A percentile compares a stretch with the other conserved stretches of the same genome.
These are phyloP conservation scores for Luvunga scandens DNA, from an alignment of 345 rosid genomes.

Conservation along the genomic window DNA sequence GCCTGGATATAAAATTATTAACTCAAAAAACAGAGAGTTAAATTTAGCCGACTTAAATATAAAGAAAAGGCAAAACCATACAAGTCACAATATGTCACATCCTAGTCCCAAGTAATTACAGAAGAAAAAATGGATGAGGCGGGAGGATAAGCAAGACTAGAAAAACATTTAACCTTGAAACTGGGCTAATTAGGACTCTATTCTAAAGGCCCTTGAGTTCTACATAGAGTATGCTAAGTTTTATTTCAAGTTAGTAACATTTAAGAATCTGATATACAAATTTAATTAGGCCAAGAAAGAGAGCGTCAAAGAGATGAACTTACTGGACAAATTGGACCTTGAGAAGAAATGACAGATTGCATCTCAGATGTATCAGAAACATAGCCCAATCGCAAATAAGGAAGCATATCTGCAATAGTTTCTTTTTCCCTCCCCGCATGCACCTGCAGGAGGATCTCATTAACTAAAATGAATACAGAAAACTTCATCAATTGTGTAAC, in stretches of 20 bases:
- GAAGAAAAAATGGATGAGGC: not conserved
- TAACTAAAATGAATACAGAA: constrained; percentile 17
- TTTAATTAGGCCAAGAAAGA: not conserved
- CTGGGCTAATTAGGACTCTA: not conserved
- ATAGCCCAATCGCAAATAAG: constrained; percentile 84
- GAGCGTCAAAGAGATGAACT: constrained; percentile 25
- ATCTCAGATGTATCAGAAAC: constrained; percentile 89
- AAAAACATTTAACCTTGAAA: constrained; percentile 3
- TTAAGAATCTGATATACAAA: not conserved
- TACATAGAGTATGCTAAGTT: not conserved
- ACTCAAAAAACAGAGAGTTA: not conserved
- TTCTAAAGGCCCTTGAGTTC: not conserved
- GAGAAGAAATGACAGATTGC: constrained; percentile 92
- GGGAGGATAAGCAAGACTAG: not conserved
- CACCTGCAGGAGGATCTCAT: constrained; percentile 42
- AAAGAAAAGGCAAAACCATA: not conserved
- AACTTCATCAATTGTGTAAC: constrained; percentile 1
- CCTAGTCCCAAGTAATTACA: not conserved
- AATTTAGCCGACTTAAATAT: not conserved
- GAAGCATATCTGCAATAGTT: constrained; percentile 82
- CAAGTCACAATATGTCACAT: not conserved
- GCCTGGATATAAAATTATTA: not conserved
- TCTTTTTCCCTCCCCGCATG: constrained; percentile 84
- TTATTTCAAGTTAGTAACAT: not conserved
- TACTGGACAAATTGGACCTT: constrained; percentile 93